Evolutionary conservation across 441 rosid genomes (phyloP).

Genomic region (Flueggea neowawraea): DNA sequence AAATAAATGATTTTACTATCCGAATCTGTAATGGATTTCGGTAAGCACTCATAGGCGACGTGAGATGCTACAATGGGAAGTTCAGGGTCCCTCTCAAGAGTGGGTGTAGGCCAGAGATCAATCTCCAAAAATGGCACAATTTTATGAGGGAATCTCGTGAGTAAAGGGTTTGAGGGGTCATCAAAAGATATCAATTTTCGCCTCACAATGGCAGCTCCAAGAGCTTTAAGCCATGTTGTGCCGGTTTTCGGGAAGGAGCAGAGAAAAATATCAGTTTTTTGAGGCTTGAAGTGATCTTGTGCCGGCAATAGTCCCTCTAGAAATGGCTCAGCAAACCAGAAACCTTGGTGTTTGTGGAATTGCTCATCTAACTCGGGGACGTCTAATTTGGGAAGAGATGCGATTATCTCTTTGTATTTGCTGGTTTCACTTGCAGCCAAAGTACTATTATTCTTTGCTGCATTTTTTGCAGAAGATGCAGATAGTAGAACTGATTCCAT

Average conservation of each 20-base stretch:
- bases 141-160: not conserved
- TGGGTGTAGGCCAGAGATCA: not conserved
- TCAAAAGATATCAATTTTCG: not conserved
- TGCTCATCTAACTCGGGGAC: not conserved
- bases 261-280: constrained; percentile 22
- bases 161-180: constrained; percentile 3
- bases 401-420: not conserved
- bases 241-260: constrained; percentile 32
- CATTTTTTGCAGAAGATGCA: too few relatives aligned
- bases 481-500: too few relatives aligned
- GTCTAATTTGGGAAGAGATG: not conserved
- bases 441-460: too few relatives aligned
- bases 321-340: not conserved
- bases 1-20: constrained; percentile 34
- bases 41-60: constrained; percentile 20
- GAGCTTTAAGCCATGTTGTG: constrained; percentile 41
- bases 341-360: constrained; percentile 6
- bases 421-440: too few relatives aligned
- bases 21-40: constrained; percentile 13
- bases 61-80: constrained; percentile 20
- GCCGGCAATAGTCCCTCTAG: not conserved
- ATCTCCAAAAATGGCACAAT: constrained; percentile 1
- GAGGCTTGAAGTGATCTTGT: constrained; percentile 17
- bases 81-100: not conserved
- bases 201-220: constrained; percentile 18